Evolutionary conservation across 2,329 filamentous ascomycete species (phyloP).

Genomic region (Venturia pyrina): DNA sequence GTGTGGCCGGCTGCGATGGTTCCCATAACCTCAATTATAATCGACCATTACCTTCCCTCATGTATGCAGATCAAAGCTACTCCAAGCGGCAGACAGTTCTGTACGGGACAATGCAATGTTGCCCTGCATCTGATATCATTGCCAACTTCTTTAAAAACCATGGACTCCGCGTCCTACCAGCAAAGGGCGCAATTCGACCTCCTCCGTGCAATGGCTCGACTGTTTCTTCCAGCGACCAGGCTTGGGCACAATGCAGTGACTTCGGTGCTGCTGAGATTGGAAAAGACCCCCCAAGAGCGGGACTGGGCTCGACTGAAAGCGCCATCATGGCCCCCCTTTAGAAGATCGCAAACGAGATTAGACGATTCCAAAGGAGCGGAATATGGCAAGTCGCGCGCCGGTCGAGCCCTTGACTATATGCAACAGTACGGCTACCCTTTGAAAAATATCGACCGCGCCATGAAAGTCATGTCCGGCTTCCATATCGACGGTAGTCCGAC

Average conservation of each 20-base stretch:
- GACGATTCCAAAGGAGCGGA: conserved; percentile 48
- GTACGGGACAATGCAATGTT: conserved; percentile 35
- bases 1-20: conserved; percentile 38
- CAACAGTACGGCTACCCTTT: conserved; percentile 47
- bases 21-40: conserved; percentile 31
- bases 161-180: conserved; percentile 38
- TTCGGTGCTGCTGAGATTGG: conserved; percentile 46
- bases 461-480: conserved; percentile 49
- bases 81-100: not conserved
- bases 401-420: conserved; percentile 45
- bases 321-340: conserved; percentile 56
- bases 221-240: conserved; percentile 45
- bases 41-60: not conserved
- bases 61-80: not conserved
- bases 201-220: conserved; percentile 46
- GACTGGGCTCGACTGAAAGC: conserved; percentile 51
- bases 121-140: conserved; percentile 39
- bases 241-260: conserved; percentile 48
- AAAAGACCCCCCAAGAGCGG: conserved; percentile 45
- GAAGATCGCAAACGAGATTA: conserved; percentile 49
- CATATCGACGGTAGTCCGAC: conserved; percentile 53
- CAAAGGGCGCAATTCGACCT: conserved; percentile 49
- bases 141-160: conserved; percentile 39
- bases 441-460: conserved; percentile 42
- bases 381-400: conserved; percentile 47